Percentiles rank a stretch among this genome's conserved stretches.
phyloP scores from a whole-genome alignment of 1,284 basidiomycete species.

The Malassezia globosa region DNA sequence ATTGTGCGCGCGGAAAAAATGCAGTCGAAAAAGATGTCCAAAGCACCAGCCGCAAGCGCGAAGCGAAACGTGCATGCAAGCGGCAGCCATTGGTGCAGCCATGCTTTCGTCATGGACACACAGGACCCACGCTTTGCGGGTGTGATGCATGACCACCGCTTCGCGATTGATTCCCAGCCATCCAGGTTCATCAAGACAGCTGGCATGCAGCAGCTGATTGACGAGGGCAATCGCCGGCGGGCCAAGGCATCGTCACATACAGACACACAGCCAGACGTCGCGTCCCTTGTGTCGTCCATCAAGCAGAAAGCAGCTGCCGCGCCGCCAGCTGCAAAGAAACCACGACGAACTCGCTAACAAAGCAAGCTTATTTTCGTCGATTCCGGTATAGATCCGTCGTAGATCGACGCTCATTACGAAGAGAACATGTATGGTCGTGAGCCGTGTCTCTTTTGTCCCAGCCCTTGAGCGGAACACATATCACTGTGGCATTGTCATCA shows the following conservation, averaged over 20 bases:
- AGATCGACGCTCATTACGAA: slow-evolving; percentile 24
- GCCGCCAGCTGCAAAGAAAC: background rate
- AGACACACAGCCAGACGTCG: slow-evolving; percentile 7
- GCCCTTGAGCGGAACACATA: slow-evolving; percentile 83
- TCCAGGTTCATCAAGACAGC: slow-evolving; percentile 51
- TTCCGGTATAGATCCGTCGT: slow-evolving; percentile 31
- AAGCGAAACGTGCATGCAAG: slow-evolving; percentile 47
- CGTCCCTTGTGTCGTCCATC: slow-evolving; percentile 10
- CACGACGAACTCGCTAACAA: background rate
- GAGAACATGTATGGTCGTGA: slow-evolving; percentile 60
- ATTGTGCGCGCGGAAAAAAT: slow-evolving; percentile 65
- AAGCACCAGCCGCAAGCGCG: slow-evolving; percentile 25
- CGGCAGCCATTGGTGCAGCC: no score
- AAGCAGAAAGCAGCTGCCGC: slow-evolving; percentile 1
- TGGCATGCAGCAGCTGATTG: slow-evolving; percentile 38
- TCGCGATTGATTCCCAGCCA: slow-evolving; percentile 90
- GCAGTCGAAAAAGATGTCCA: slow-evolving; percentile 23
- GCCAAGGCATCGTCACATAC: background rate
- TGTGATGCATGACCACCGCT: slow-evolving; percentile 77
- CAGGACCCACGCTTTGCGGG: slow-evolving; percentile 78
- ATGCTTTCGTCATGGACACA: slow-evolving; percentile 69
- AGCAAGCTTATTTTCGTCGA: slow-evolving; percentile 20
- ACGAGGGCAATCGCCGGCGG: slow-evolving; percentile 24
- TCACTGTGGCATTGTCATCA: slow-evolving; percentile 79
- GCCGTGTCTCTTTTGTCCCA: slow-evolving; percentile 76